Evolutionary conservation across 2,329 filamentous ascomycete genomes (phyloP).

Genomic region (Colletotrichum camelliae): DNA sequence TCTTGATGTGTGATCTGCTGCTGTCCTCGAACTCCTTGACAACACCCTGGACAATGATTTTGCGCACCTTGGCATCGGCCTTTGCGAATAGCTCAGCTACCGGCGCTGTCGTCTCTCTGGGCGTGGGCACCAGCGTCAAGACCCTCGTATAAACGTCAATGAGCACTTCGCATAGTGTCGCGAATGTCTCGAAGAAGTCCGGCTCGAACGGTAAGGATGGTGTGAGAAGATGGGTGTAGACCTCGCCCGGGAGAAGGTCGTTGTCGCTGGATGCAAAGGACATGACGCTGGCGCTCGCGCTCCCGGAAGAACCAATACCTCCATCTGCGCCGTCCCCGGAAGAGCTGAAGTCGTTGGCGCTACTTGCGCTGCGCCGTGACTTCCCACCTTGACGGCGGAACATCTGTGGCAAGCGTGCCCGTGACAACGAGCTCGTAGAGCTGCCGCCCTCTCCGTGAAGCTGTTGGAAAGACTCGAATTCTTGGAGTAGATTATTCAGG

Average conservation of each 20-base stretch:
- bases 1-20: conserved; percentile 76
- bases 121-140: conserved; percentile 74
- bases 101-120: conserved; percentile 71
- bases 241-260: conserved; percentile 79
- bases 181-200: conserved; percentile 96
- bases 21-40: conserved; percentile 94
- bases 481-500: conserved; percentile 81
- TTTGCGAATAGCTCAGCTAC: conserved; percentile 90
- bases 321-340: conserved; percentile 31
- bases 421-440: conserved; percentile 71
- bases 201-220: conserved; percentile 93
- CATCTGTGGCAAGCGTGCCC: conserved; percentile 83
- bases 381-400: conserved; percentile 72
- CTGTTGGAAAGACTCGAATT: conserved; percentile 94
- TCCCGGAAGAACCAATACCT: conserved; percentile 32
- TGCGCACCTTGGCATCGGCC: conserved; percentile 83
- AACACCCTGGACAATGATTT: conserved; percentile 85
- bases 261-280: conserved; percentile 64
- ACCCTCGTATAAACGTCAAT: conserved; percentile 91
- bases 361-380: conserved; percentile 59
- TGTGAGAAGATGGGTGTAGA: conserved; percentile 89
- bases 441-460: conserved; percentile 80
- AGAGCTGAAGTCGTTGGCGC: conserved; percentile 43
- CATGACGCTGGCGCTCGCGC: conserved; percentile 51
- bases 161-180: conserved; percentile 91